phyloP scores from a whole-genome alignment of 2,329 filamentous ascomycete genomes.

The Alternaria arborescens region DNA sequence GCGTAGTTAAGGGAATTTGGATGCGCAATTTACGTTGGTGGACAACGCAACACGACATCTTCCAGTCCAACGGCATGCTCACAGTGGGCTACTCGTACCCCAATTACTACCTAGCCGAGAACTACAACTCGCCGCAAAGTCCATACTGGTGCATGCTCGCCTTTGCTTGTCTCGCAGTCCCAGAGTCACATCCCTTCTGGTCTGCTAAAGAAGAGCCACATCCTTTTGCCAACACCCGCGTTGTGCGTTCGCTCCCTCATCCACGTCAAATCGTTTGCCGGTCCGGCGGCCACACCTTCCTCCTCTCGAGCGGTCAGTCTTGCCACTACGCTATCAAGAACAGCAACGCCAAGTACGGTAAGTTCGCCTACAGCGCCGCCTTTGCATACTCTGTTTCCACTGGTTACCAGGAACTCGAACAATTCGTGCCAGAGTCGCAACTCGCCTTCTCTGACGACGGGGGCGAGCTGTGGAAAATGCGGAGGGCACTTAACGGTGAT shows the following conservation, averaged over 20 bases:
- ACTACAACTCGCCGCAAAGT: constrained; percentile 79
- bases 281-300: constrained; percentile 77
- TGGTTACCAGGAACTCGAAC: constrained; percentile 77
- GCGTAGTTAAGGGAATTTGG: constrained; percentile 79
- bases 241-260: constrained; percentile 69
- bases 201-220: constrained; percentile 70
- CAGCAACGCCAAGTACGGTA: constrained; percentile 82
- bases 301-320: constrained; percentile 76
- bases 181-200: constrained; percentile 78
- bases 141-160: constrained; percentile 82
- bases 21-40: constrained; percentile 81
- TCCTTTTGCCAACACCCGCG: constrained; percentile 64
- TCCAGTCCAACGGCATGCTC: constrained; percentile 76
- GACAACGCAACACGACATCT: constrained; percentile 78
- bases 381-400: constrained; percentile 82
- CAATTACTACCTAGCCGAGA: constrained; percentile 83
- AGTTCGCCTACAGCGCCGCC: constrained; percentile 78
- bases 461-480: constrained; percentile 80
- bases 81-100: constrained; percentile 81
- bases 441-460: constrained; percentile 79
- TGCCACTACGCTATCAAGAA: constrained; percentile 84
- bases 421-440: constrained; percentile 78
- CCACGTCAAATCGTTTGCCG: constrained; percentile 77
- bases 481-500: constrained; percentile 70
- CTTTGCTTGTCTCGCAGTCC: constrained; percentile 76